Evolutionary conservation across 352 stramenopile species (phyloP), one percentile per base, ranked within the genome.

Genomic region (Globisporangium radiosum): DNA sequence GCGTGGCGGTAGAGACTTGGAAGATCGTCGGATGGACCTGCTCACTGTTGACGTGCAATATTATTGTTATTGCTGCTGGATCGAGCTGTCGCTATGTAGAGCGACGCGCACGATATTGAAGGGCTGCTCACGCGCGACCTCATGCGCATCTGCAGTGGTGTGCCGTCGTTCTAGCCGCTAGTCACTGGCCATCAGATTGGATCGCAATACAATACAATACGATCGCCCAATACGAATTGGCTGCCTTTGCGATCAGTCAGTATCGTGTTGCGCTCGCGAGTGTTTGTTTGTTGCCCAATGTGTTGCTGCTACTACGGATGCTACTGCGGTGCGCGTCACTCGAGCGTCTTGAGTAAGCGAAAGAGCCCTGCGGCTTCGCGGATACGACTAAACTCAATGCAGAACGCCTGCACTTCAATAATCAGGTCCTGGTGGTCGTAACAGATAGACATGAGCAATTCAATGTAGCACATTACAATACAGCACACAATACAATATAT

Each of bases 391-490:
- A 99, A 99, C 75, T 99, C 94, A 69, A 99, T 98, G 81, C 97
- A 99, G 81, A 99, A 99, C 61, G 96, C 91, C 72, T 99, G 96
- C 44, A 99, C 90, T 71, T 99, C 96, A 73, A 99, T 98, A 73
- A 98, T 98, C 66, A 99, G 83, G 72, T 99, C 96, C 78, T 97
- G 62, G 25, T 3, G 25, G 25, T 2, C 25, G 25, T 33, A 1
- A 33, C 25, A 33, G 25, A 33, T 33, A 33, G 25, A 33, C 25
- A 33, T 33, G 25, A 33, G 25, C 25, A 3, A 33, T 33, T 33
- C 25, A 33, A 33, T 33, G 25, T 3, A 33, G 25, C 25, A 33
- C 25, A 33, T 33, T 33, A 1, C 25, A 33, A 33, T 33, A 33
- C 25, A 33, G 25, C 25, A 33, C 25, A 33, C 25, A 33, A 33